A percentile compares a stretch with the other conserved stretches of the same genome.
These are phyloP conservation scores for Daldinia loculata DNA, from an alignment of 495 filamentous ascomycete species.

Conservation along the genomic window DNA sequence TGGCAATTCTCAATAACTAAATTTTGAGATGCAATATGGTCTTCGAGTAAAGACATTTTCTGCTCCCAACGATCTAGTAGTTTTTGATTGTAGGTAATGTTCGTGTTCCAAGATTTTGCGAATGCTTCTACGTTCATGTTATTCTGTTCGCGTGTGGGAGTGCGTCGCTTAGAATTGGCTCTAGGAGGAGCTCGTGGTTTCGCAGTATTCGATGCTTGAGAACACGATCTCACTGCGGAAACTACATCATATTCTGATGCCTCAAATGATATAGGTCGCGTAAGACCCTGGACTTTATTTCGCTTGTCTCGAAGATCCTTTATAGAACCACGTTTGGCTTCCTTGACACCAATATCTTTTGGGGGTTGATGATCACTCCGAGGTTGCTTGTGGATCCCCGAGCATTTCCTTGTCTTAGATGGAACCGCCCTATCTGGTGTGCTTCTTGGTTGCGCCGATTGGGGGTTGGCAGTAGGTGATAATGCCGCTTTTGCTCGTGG, in stretches of 20 bases:
- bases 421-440: not conserved
- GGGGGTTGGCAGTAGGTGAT: slow-evolving; percentile 7
- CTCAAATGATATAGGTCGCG: slow-evolving; percentile 14
- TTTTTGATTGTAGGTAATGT: slow-evolving; percentile 31
- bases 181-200: slow-evolving; percentile 26
- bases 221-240: slow-evolving; percentile 20
- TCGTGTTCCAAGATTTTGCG: slow-evolving; percentile 36
- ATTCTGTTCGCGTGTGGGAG: slow-evolving; percentile 26
- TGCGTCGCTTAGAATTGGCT: not conserved
- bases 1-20: slow-evolving; percentile 35
- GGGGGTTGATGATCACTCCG: not conserved
- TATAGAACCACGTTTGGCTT: slow-evolving; percentile 1
- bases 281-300: slow-evolving; percentile 6
- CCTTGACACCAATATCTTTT: not conserved
- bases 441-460: not conserved
- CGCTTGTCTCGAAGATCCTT: not conserved
- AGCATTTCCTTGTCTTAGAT: not conserved
- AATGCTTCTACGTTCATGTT: slow-evolving; percentile 21
- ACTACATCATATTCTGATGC: not conserved
- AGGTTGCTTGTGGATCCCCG: not conserved
- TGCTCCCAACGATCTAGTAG: slow-evolving; percentile 39
- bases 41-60: slow-evolving; percentile 34
- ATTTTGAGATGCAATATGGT: slow-evolving; percentile 36
- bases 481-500: not conserved
- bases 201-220: slow-evolving; percentile 41